phyloP scores from a whole-genome alignment of 1,284 basidiomycete species.

The Irpex lacteus region DNA sequence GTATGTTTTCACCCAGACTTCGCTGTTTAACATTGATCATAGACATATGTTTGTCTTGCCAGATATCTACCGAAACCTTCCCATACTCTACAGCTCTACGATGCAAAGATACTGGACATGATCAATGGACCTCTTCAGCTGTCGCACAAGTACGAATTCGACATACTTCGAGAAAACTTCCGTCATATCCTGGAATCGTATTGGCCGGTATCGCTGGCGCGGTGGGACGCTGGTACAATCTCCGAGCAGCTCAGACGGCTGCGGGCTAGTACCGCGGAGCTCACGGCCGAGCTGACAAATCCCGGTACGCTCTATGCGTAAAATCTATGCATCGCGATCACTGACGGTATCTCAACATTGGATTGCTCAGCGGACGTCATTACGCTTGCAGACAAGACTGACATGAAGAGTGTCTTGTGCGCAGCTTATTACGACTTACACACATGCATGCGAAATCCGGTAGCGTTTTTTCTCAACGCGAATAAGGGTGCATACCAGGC shows the following conservation, averaged over 20 bases:
- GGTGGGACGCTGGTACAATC: neutral
- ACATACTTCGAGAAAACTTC: neutral
- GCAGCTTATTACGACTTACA: neutral
- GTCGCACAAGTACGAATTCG: neutral
- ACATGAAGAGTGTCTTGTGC: neutral
- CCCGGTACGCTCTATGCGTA: too few species aligned
- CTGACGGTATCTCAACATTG: neutral
- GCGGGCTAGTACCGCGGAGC: too few species aligned
- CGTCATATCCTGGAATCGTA: neutral
- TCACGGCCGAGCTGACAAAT: too few species aligned
- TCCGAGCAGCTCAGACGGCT: neutral
- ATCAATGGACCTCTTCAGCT: neutral
- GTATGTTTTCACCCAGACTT: neutral
- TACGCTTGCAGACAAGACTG: neutral
- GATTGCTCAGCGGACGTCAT: neutral
- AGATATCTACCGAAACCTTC: neutral
- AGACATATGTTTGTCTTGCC: neutral
- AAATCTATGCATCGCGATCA: too few species aligned
- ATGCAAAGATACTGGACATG: neutral
- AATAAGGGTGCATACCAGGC: neutral
- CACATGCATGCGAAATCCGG: neutral
- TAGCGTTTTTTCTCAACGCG: neutral
- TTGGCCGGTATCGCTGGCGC: neutral
- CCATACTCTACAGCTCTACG: neutral
- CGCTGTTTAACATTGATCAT: too few species aligned